Conservation (phyloP, 148 eudicot species). For the Cornus suecica region DNA sequence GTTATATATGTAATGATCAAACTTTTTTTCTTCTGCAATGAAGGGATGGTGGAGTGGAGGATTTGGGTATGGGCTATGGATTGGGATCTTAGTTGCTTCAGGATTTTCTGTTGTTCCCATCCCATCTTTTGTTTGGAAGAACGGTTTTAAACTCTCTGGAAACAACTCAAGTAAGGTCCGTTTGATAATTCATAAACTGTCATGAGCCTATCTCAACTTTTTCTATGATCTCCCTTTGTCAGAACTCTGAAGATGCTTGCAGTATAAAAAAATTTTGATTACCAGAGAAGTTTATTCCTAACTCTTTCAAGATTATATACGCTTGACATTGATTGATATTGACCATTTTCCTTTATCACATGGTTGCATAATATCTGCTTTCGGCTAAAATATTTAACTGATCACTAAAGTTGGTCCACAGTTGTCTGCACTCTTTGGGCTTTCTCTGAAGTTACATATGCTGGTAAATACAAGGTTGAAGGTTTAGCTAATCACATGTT, state of each 20-base stretch:
- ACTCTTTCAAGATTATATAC: neutral
- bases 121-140: constrained; percentile 77
- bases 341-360: no score
- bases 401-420: no score
- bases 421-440: no score
- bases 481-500: no score
- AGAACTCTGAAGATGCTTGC: constrained; percentile 1
- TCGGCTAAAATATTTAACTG: no score
- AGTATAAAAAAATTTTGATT: neutral
- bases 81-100: constrained; percentile 82
- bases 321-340: neutral
- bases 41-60: constrained; percentile 99
- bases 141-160: constrained; percentile 62
- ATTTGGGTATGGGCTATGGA: constrained; percentile 90
- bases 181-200: constrained; percentile 1
- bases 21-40: constrained; percentile 30
- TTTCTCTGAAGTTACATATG: no score
- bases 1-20: constrained; percentile 3
- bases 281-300: neutral
- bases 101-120: constrained; percentile 91
- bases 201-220: neutral
- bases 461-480: no score
- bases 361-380: no score
- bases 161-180: constrained; percentile 68
- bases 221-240: neutral